Base-by-base conservation (phyloP, 495 filamentous ascomycete genomes). In the Penicillium manginii region DNA sequence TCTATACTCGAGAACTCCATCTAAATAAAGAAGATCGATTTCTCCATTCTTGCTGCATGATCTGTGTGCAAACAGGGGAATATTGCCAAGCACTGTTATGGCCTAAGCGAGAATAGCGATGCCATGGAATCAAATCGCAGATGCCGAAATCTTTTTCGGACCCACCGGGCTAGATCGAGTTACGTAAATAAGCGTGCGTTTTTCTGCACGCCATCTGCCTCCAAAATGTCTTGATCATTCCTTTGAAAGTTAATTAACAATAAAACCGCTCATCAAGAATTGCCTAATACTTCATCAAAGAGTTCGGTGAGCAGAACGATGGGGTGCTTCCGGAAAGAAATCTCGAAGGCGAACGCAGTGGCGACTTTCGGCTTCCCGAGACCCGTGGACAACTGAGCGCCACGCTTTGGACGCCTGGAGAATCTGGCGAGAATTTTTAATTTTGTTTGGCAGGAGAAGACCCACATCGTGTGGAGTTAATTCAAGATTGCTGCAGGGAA, bases 81-180 rank as follows among this genome's bases (percentile, higher is more conserved):
- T 22, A 3, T 12, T 26, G 45, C 45, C 45, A 47, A 47, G 45
- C 5, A 47, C 10, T 26, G 12, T 6, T 12, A 9, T 26, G 22
- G 19, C 2, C 45, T 47, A 47, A 47, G 45, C 45, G 45, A 47
- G 19, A 47, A 47, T 23, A 12, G 45, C 45, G 45, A 47, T 47
- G 19, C 45, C 45, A 26, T 47, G 45, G 22, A 23, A 47, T 47
- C 45, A 47, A 29, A 47, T 26, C 45, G 45, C 22, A 47, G 45
- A 47, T 26, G 45, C 19, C 10, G 45, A 47, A 47, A 47, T 47
- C 21, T 47, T 47, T 47, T 21, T 7, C 21, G 45, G 45, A 47
- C 45, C 45, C 45, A 47, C 45, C 19, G 19, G 22, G 19, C 22
- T 19, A 23, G 15, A 26, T 26, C 45, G 2, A 8, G 3, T 47